Evolutionary conservation across 371 early-diverging fungal species (phyloP).

Genomic region (Conidiobolus incongruus): DNA sequence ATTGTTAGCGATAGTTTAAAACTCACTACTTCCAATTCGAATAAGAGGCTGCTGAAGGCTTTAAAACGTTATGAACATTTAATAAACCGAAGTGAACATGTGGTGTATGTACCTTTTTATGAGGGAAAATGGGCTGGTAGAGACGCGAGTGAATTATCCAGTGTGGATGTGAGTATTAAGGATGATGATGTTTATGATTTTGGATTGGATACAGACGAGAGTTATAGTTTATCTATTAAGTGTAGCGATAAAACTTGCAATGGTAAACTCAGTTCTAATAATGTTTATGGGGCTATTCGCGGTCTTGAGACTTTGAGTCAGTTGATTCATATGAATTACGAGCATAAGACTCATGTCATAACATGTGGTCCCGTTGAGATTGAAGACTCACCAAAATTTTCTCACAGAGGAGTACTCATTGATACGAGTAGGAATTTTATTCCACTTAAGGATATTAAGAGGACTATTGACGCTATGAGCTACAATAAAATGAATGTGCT

Average conservation of each 20-base stretch:
- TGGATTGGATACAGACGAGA: not conserved
- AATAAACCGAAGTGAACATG: no score
- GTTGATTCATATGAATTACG: slow-evolving; percentile 21
- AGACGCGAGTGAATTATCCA: not conserved
- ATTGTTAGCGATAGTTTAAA: no score
- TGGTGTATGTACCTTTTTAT: no score
- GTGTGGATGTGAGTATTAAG: not conserved
- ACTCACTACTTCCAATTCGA: no score
- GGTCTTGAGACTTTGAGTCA: slow-evolving; percentile 55
- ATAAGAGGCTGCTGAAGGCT: no score
- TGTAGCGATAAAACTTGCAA: slow-evolving; percentile 4
- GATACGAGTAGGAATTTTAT: slow-evolving; percentile 62
- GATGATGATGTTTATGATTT: not conserved
- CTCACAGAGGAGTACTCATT: slow-evolving; percentile 46
- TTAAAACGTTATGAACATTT: no score
- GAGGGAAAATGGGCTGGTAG: no score
- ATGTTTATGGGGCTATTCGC: slow-evolving; percentile 39
- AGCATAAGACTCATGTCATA: no score
- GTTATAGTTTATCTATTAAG: not conserved
- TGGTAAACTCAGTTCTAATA: slow-evolving; percentile 35
- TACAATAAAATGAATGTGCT: slow-evolving; percentile 65
- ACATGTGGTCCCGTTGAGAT: slow-evolving; percentile 40
- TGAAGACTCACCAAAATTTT: slow-evolving; percentile 30
- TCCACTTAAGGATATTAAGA: slow-evolving; percentile 24
- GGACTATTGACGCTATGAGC: slow-evolving; percentile 38